These are phyloP conservation scores for Lasiodiplodia sp. DNA, from an alignment of 2,329 filamentous ascomycete genomes.

Conservation along the genomic window DNA sequence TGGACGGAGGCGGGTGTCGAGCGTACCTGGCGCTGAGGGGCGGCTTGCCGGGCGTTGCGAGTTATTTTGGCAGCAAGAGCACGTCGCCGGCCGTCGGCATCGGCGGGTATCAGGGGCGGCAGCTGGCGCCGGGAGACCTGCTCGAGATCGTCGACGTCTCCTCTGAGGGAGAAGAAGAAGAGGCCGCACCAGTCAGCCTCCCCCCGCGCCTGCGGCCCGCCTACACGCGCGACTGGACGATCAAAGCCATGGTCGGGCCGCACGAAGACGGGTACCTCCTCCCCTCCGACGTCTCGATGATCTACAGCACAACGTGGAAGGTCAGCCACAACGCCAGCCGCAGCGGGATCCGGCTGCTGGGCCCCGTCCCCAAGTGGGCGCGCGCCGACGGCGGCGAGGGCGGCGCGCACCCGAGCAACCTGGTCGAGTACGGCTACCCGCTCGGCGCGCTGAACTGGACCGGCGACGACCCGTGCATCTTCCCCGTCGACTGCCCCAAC, in stretches of 20 bases:
- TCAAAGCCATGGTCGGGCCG: conserved; percentile 63
- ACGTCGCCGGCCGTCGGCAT: conserved; percentile 65
- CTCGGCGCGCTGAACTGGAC: conserved; percentile 67
- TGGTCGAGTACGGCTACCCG: conserved; percentile 63
- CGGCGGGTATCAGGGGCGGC: conserved; percentile 66
- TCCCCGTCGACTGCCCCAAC: conserved; percentile 65
- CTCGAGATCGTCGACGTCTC: conserved; percentile 49
- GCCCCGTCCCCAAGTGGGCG: conserved; percentile 66
- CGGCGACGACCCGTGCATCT: conserved; percentile 67
- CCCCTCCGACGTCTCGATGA: conserved; percentile 61
- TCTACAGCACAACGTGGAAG: conserved; percentile 66
- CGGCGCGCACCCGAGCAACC: conserved; percentile 67
- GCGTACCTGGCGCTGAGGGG: conserved; percentile 66
- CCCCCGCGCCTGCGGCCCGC: conserved; percentile 56
- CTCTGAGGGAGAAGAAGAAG: conserved; percentile 41
- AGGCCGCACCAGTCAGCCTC: conserved; percentile 42
- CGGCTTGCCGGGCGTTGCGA: conserved; percentile 60
- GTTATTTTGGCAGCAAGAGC: conserved; percentile 66
- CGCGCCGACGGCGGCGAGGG: conserved; percentile 67
- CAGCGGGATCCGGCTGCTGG: conserved; percentile 66
- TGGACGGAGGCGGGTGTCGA: conserved; percentile 56
- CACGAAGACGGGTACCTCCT: conserved; percentile 63
- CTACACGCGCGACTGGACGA: conserved; percentile 60
- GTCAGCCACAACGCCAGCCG: conserved; percentile 68
- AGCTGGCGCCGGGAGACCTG: conserved; percentile 62